A percentile compares a stretch with the other conserved stretches of the same genome.
Conservation (phyloP, 768 basidiomycete species). For the Dictyophora rubrovolvata region DNA sequence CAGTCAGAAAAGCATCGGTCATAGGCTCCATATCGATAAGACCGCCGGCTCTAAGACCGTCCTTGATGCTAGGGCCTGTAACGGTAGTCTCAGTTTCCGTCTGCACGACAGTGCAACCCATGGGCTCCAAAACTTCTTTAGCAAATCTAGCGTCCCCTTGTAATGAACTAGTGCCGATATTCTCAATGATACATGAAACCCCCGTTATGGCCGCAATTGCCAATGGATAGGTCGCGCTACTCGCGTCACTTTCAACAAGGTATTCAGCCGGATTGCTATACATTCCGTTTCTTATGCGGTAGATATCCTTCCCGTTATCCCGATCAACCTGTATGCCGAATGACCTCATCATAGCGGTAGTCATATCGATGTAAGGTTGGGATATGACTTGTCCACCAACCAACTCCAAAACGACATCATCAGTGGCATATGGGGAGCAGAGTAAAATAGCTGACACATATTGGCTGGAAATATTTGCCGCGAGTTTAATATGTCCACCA, state of each 20-base stretch:
- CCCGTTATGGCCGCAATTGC: slow-evolving; percentile 97
- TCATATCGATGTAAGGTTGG: slow-evolving; percentile 99
- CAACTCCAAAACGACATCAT: slow-evolving; percentile 81
- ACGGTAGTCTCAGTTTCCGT: slow-evolving; percentile 86
- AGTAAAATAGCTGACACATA: slow-evolving; percentile 96
- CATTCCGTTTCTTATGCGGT: slow-evolving; percentile 60
- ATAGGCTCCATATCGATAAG: slow-evolving; percentile 98
- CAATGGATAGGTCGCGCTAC: slow-evolving; percentile 91
- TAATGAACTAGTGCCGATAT: slow-evolving; percentile 82
- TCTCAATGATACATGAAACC: slow-evolving; percentile 86
- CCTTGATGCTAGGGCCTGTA: slow-evolving; percentile 73
- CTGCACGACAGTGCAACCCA: slow-evolving; percentile 91
- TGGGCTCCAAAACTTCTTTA: slow-evolving; percentile 81
- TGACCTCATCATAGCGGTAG: slow-evolving; percentile 91
- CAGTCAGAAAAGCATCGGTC: slow-evolving; percentile 99
- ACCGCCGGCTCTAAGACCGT: slow-evolving; percentile 65
- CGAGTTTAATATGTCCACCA: slow-evolving; percentile 75
- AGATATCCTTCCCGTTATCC: slow-evolving; percentile 63
- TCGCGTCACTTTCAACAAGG: slow-evolving; percentile 91
- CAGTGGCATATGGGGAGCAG: slow-evolving; percentile 84
- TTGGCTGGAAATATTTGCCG: slow-evolving; percentile 94
- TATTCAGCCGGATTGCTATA: slow-evolving; percentile 76
- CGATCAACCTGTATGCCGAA: slow-evolving; percentile 78
- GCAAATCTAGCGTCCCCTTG: slow-evolving; percentile 99
- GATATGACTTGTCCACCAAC: slow-evolving; percentile 94